Percentiles rank a stretch among this genome's conserved stretches.
Conservation (phyloP, 139 green algal genomes). For the Chloropicon primus region DNA sequence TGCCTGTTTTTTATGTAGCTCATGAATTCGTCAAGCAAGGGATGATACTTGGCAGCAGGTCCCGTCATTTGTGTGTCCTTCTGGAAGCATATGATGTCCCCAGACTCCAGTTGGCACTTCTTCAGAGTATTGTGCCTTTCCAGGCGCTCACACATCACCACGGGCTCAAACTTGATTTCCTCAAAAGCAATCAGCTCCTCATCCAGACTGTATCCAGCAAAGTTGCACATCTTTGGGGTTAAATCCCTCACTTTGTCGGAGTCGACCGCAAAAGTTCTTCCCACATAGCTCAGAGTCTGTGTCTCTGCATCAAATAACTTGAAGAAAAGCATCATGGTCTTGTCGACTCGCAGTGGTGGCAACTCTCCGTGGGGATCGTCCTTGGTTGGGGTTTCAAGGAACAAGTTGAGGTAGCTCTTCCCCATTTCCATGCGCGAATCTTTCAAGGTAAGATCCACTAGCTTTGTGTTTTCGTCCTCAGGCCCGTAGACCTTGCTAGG, state of each 20-base stretch:
- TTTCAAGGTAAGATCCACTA: slow-evolving; percentile 30
- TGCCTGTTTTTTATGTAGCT: slow-evolving; percentile 46
- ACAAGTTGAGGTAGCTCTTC: slow-evolving; percentile 57
- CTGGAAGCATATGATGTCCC: slow-evolving; percentile 81
- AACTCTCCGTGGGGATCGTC: neutral
- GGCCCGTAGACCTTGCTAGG: slow-evolving; percentile 33
- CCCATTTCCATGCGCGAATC: neutral
- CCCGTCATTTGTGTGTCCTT: slow-evolving; percentile 13
- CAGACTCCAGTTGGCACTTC: slow-evolving; percentile 52
- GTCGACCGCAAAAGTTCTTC: slow-evolving; percentile 22
- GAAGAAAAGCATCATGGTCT: slow-evolving; percentile 73
- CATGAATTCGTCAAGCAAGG: slow-evolving; percentile 46
- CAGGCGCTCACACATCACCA: slow-evolving; percentile 53
- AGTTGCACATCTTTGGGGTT: slow-evolving; percentile 19
- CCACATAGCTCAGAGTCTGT: slow-evolving; percentile 25
- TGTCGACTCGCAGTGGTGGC: neutral
- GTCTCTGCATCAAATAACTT: slow-evolving; percentile 68
- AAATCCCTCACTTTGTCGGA: slow-evolving; percentile 15
- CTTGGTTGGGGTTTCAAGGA: slow-evolving; percentile 40
- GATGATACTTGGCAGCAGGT: slow-evolving; percentile 9
- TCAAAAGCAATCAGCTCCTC: slow-evolving; percentile 39
- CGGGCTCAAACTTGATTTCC: slow-evolving; percentile 84
- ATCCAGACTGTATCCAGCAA: slow-evolving; percentile 23
- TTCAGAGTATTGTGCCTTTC: slow-evolving; percentile 16
- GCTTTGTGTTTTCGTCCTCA: slow-evolving; percentile 24